A percentile compares a stretch with the other conserved stretches of the same genome.
phyloP scores from a whole-genome alignment of 73 alveolate species.

The Stentor coeruleus region DNA sequence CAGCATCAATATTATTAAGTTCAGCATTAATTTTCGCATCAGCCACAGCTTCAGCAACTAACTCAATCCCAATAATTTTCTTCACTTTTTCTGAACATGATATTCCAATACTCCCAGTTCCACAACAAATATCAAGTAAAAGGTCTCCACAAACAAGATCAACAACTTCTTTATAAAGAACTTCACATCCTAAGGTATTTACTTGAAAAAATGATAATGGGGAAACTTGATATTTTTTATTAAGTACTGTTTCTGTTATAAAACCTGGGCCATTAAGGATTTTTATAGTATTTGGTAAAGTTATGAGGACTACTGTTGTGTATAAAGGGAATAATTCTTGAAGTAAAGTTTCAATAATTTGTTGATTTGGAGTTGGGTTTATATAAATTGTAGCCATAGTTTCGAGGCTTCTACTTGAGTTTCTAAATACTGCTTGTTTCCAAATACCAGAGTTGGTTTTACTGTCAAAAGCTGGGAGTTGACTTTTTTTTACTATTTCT shows the following conservation, averaged over 20 bases:
- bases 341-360: conserved; percentile 26
- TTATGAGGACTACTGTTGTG: conserved; percentile 29
- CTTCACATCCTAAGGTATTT: conserved; percentile 75
- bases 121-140: conserved; percentile 81
- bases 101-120: conserved; percentile 89
- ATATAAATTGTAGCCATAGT: conserved; percentile 46
- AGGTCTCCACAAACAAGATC: conserved; percentile 58
- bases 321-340: not conserved
- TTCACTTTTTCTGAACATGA: conserved; percentile 51
- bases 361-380: conserved; percentile 24
- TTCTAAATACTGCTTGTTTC: conserved; percentile 54
- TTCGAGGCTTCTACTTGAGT: conserved; percentile 53
- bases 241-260: conserved; percentile 44
- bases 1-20: conserved; percentile 51
- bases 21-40: conserved; percentile 59
- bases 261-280: conserved; percentile 33
- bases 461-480: conserved; percentile 56
- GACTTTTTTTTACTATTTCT: conserved; percentile 42
- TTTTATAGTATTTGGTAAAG: conserved; percentile 7
- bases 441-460: conserved; percentile 60
- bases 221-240: conserved; percentile 52
- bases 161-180: conserved; percentile 48
- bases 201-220: conserved; percentile 80
- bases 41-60: conserved; percentile 66
- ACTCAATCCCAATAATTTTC: conserved; percentile 74